Base-by-base conservation (phyloP, 1,284 basidiomycete species). In the Papiliotrema flavescens region DNA sequence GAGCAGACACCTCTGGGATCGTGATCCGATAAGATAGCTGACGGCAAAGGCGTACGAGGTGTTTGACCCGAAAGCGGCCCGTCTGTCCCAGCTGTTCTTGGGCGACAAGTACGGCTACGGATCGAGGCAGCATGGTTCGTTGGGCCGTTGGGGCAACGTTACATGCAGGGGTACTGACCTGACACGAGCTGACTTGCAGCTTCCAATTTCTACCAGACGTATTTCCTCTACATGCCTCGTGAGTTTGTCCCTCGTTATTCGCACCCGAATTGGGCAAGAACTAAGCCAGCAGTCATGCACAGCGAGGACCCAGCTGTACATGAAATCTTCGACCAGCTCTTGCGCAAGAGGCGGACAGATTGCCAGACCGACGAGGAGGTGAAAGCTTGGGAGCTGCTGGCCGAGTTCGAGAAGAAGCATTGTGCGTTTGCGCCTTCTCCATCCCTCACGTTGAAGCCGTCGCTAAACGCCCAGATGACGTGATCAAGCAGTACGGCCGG, bases 161-260 rank as follows among this genome's bases (percentile, higher is more conserved):
- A n/a, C n/a, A n/a, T n/a, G 7, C 19, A 17, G 15, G 36, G 24
- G 8, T 28, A 14, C 1, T 9, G 19, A 37, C 2, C n/a, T 32
- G 39, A 39, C 43, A 41, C 24, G 17, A 17, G 32, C 36, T 52
- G 20, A 39, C 7, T 17, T 22, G 2, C 43, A 58, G 56, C 40
- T 36, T 15, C 43, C 14, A 42, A 49, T 23, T 54, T 55, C 28
- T n/a, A 22, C 22, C 36, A 47, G 8, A 19, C 17, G 2, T 51
- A 46, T 19, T 55, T 47, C 22, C 46, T 58, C n/a, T 58, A 55
- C 37, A 47, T 58, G 53, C 56, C 56, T 48, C 24, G 56, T 58
- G 13, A 55, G 53, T 51, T n/a, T n/a, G n/a, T n/a, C n/a, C n/a
- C n/a, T n/a, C n/a, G n/a, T n/a, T n/a, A n/a, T n/a, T n/a, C n/a